Percentiles rank a stretch among this genome's conserved stretches.
phyloP scores from a whole-genome alignment of 495 filamentous ascomycete species.

The Annulohypoxylon bovei region DNA sequence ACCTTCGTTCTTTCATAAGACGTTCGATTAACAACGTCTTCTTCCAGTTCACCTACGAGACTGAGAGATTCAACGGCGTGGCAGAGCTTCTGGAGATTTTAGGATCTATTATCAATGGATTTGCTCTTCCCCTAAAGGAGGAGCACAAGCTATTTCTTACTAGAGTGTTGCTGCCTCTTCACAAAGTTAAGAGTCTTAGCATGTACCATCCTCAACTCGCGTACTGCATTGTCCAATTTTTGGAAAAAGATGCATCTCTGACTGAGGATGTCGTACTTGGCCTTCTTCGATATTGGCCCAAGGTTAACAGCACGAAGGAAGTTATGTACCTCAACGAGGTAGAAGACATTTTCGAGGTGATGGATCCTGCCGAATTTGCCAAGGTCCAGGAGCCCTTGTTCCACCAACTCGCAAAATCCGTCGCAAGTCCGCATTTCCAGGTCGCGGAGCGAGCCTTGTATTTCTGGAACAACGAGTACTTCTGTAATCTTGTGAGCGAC shows the following conservation, averaged over 20 bases:
- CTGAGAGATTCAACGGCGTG: constrained; percentile 97
- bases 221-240: constrained; percentile 99
- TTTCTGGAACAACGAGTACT: constrained; percentile 99
- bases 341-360: constrained; percentile 99
- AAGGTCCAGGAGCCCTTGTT: constrained; percentile 99
- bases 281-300: constrained; percentile 96
- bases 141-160: constrained; percentile 99
- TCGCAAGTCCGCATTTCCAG: constrained; percentile 99
- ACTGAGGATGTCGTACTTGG: constrained; percentile 99
- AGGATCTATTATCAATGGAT: constrained; percentile 99
- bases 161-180: constrained; percentile 87
- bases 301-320: constrained; percentile 99
- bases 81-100: constrained; percentile 96
- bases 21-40: constrained; percentile 99
- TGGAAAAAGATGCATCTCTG: constrained; percentile 96
- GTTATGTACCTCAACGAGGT: constrained; percentile 99
- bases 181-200: constrained; percentile 99
- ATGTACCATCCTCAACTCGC: constrained; percentile 99
- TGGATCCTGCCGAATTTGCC: constrained; percentile 98
- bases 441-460: constrained; percentile 97
- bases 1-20: constrained; percentile 94
- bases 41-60: constrained; percentile 99
- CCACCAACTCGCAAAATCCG: constrained; percentile 95
- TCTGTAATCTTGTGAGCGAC: constrained; percentile 99
- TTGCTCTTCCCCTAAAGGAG: constrained; percentile 96